phyloP scores from a whole-genome alignment of 2,329 filamentous ascomycete species.

The Chaetomium globosum region DNA sequence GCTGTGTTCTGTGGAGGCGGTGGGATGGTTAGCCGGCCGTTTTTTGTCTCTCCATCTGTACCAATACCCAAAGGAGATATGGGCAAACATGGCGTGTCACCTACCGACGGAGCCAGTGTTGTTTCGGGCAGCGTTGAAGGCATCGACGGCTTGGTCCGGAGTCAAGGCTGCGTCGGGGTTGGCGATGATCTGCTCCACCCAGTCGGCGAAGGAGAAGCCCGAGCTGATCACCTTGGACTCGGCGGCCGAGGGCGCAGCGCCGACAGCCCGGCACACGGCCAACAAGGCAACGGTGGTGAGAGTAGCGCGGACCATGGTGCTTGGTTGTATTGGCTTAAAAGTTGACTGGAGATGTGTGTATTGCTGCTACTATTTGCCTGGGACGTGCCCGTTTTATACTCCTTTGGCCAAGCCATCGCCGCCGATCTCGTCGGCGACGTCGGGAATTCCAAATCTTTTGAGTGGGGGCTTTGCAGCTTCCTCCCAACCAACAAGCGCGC shows the following conservation, averaged over 20 bases:
- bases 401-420: not conserved
- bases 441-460: not conserved
- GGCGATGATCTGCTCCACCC: not conserved
- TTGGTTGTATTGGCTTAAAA: not conserved
- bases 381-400: not conserved
- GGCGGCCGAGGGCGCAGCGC: not conserved
- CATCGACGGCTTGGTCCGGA: not conserved
- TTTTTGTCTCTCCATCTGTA: not conserved
- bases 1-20: not conserved
- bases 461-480: not conserved
- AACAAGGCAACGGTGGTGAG: slow-evolving; percentile 5
- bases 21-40: not conserved
- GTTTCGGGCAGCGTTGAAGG: not conserved
- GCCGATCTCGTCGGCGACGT: not conserved
- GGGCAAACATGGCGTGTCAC: not conserved
- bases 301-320: not conserved
- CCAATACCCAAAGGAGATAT: not conserved
- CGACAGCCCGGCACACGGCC: slow-evolving; percentile 5
- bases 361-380: not conserved
- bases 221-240: not conserved
- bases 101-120: not conserved
- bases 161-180: not conserved
- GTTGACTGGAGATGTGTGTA: not conserved
- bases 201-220: not conserved
- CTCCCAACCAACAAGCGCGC: not conserved